Evolutionary conservation across 176 grass and related monocot species (phyloP), one percentile per base, ranked within the genome.

Genomic region (Oryza brachyantha): DNA sequence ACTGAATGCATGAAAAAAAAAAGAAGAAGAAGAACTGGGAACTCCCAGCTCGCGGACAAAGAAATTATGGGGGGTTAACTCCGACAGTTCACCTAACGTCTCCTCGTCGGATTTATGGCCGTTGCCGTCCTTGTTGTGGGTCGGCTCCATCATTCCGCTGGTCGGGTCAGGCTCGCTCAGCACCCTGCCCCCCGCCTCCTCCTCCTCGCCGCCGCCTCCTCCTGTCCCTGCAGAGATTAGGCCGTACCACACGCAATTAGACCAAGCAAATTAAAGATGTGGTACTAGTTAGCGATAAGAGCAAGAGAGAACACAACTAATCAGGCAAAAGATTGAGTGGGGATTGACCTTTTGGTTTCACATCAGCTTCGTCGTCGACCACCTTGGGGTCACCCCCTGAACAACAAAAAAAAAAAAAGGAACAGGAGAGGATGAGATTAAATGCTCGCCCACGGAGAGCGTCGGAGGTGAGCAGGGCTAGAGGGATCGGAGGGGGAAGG

Each of bases 111-210:
- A 64, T 71, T 57, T 75, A 17, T 37, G 31, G 76, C 32, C 57
- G 55, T 5, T 29, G 6, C 29, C 38, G 39, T 88, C 81, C 54
- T 55, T 88, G 29, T 3, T 52, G 41, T 10, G 24, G 64, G 64
- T 40, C 35, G 34, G 40, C 65, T 89, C 82, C 13, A 40, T 24
- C 77, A 89, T 89, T 12, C 82, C 87, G 57, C 87, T 89, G 16
- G 82, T 64, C 65, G 81, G 82, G 43, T 89, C 87, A 5, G 82
- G 87, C 72, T 89, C 82, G 64, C 82, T 89, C 28, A 85, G 87
- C 29, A 85, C 77, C 13, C 29, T 54, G 36, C 35, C 79, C 26
- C 80, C 70, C 36, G 84, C 86, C 54, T 88, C 86, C 26, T 84
- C 70, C 36, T 88, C 86, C 54, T 88, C 86, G 64, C 63, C 62